These are phyloP conservation scores for Paraphaeosphaeria sporulosa DNA, from an alignment of 2,329 filamentous ascomycete genomes.

Conservation along the genomic window DNA sequence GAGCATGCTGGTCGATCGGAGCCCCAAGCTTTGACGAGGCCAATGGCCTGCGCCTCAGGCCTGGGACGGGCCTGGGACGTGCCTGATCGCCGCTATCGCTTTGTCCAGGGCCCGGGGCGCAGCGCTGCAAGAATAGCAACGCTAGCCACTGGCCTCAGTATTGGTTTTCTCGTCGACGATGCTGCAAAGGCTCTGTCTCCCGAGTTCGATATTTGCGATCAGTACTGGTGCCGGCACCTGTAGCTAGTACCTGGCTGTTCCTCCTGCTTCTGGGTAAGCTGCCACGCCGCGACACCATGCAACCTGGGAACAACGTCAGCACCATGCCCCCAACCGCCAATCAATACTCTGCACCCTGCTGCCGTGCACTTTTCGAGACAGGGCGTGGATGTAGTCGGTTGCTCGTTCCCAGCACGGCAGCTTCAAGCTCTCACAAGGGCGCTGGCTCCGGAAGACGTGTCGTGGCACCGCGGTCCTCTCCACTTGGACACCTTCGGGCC, in stretches of 20 bases:
- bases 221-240: not conserved
- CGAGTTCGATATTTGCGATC: constrained; percentile 25
- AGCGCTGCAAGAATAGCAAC: constrained; percentile 46
- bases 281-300: constrained; percentile 2
- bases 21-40: constrained; percentile 21
- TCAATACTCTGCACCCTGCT: constrained; percentile 19
- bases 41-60: constrained; percentile 26
- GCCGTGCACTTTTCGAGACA: not conserved
- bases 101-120: constrained; percentile 39
- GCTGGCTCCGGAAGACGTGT: not conserved
- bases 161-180: constrained; percentile 15
- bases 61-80: constrained; percentile 15
- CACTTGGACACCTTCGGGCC: not conserved
- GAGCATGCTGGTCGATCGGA: constrained; percentile 25
- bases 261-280: not conserved
- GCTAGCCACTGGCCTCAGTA: constrained; percentile 21
- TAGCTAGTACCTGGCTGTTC: constrained; percentile 2
- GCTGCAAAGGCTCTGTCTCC: constrained; percentile 16
- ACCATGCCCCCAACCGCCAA: constrained; percentile 20
- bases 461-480: not conserved
- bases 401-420: not conserved
- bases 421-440: not conserved
- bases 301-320: not conserved
- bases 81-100: constrained; percentile 42
- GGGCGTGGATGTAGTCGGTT: not conserved